Percentiles rank a stretch among this genome's conserved stretches.
Conservation (phyloP, 2,329 filamentous ascomycete genomes). For the Paracamarosporium sp. region DNA sequence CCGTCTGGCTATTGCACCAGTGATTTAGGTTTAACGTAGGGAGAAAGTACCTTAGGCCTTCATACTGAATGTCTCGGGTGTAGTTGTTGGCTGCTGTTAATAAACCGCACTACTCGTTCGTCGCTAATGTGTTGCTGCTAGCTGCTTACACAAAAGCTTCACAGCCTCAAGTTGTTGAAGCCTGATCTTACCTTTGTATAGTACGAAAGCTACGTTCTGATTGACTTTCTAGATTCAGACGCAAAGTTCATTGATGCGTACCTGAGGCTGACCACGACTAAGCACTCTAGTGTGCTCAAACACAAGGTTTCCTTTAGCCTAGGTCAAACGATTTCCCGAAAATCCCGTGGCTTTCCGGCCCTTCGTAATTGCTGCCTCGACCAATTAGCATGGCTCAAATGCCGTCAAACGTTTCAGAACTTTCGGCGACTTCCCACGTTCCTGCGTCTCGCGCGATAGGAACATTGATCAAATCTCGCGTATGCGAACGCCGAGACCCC, state of each 20-base stretch:
- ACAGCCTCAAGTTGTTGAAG: not conserved
- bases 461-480: not conserved
- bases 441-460: not conserved
- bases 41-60: not conserved
- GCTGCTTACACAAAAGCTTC: not conserved
- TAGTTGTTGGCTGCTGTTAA: not conserved
- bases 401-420: not conserved
- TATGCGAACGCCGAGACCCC: not conserved
- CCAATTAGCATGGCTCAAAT: not conserved
- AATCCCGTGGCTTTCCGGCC: not conserved
- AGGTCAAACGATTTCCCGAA: slow-evolving; percentile 22
- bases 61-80: too few relatives aligned
- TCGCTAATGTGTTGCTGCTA: not conserved
- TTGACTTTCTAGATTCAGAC: slow-evolving; percentile 6
- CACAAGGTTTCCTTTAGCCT: not conserved
- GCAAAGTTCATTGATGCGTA: slow-evolving; percentile 4
- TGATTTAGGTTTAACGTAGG: not conserved
- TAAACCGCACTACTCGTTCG: too few relatives aligned
- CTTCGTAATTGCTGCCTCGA: not conserved
- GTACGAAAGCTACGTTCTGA: not conserved
- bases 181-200: not conserved
- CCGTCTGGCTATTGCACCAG: too few relatives aligned
- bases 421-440: not conserved
- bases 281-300: slow-evolving; percentile 12
- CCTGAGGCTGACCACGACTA: not conserved